Conservation (phyloP, 2,329 filamentous ascomycete species). For the Talaromyces sp. region DNA sequence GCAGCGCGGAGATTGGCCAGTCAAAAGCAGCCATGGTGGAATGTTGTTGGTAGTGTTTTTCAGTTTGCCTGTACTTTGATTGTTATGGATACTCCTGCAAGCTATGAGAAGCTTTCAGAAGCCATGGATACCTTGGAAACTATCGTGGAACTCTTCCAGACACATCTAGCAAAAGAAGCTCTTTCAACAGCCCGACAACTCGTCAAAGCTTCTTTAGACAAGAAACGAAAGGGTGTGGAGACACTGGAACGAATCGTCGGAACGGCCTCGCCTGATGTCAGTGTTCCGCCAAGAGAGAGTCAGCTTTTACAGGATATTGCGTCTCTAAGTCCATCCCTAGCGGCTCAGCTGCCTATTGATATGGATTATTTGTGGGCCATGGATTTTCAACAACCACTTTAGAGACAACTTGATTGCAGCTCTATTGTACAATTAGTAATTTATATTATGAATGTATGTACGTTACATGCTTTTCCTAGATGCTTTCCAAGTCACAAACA, state of each 20-base stretch:
- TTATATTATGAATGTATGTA: not conserved
- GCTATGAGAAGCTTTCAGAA: constrained; percentile 37
- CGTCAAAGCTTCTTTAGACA: constrained; percentile 15
- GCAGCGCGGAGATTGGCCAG: constrained; percentile 39
- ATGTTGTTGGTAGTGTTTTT: constrained; percentile 45
- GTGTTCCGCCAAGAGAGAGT: not conserved
- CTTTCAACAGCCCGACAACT: constrained; percentile 17
- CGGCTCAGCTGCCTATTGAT: constrained; percentile 12
- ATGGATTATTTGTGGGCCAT: constrained; percentile 16
- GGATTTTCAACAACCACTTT: constrained; percentile 13
- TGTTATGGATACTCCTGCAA: constrained; percentile 43
- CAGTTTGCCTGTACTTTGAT: constrained; percentile 48
- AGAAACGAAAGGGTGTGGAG: constrained; percentile 18
- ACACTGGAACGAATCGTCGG: constrained; percentile 15
- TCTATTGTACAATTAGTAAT: not conserved
- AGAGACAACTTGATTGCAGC: not conserved
- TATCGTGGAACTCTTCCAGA: constrained; percentile 39
- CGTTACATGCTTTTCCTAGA: constrained; percentile 6
- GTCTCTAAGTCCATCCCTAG: constrained; percentile 6
- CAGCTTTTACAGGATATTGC: constrained; percentile 6
- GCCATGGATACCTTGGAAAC: constrained; percentile 42
- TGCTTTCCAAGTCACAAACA: constrained; percentile 13
- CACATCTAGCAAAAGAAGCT: constrained; percentile 21
- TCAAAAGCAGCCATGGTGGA: constrained; percentile 48
- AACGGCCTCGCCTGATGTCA: constrained; percentile 1